Evolutionary conservation across 129 eudicot species (phyloP).

Genomic region (Arctium lappa): DNA sequence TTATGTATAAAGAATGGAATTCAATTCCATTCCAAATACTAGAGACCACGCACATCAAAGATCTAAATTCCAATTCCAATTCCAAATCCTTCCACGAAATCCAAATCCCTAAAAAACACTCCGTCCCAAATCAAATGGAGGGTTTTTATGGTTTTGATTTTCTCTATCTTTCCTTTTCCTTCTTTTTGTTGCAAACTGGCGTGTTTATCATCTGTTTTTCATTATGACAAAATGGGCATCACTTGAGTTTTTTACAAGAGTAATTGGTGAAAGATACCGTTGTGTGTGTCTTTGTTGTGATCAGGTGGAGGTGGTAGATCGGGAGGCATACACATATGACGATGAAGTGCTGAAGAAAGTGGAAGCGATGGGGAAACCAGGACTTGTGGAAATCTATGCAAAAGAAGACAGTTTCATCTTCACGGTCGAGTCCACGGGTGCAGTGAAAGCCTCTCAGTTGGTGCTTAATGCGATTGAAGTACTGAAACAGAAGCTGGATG

Average conservation of each 20-base stretch:
- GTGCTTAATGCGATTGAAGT: constrained; percentile 85
- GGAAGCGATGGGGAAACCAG: constrained; percentile 91
- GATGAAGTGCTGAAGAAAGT: constrained; percentile 95
- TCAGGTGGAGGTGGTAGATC: constrained; percentile 76
- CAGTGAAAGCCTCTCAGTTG: constrained; percentile 85
- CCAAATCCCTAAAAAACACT: too few species aligned
- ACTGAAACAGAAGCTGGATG: constrained; percentile 88
- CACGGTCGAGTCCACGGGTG: constrained; percentile 95
- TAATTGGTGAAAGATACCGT: neutral
- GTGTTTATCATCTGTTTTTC: neutral
- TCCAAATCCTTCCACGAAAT: too few species aligned
- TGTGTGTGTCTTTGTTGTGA: neutral
- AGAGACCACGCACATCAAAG: too few species aligned
- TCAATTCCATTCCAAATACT: too few species aligned
- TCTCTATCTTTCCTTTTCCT: too few species aligned
- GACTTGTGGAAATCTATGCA: constrained; percentile 80
- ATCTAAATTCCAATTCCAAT: too few species aligned
- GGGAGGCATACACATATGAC: constrained; percentile 88
- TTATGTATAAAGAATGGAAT: too few species aligned
- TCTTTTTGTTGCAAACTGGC: neutral
- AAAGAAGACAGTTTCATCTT: constrained; percentile 94
- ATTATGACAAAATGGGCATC: neutral
- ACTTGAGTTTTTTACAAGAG: neutral
- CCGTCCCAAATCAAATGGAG: neutral
- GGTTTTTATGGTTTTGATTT: too few species aligned